Percentiles rank a stretch among this genome's conserved stretches.
phyloP scores from a whole-genome alignment of 768 basidiomycete genomes.

The Amanita molliuscula region DNA sequence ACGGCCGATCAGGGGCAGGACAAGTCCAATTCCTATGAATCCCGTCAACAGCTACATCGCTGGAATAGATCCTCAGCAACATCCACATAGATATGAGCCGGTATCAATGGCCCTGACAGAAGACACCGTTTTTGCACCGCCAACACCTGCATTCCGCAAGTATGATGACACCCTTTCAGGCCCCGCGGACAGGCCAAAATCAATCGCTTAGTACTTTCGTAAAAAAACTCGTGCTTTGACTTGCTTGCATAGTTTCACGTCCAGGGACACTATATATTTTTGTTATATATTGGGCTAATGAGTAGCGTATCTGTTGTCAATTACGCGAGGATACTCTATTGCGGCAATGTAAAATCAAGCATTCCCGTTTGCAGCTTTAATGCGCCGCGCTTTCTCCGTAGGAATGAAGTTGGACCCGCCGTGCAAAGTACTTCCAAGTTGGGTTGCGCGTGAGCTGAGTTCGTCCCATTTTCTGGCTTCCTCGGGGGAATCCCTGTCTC shows the following conservation, averaged over 20 bases:
- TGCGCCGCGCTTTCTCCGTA: not conserved
- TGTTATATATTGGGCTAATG: not conserved
- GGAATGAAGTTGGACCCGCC: not conserved
- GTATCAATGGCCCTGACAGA: conserved; percentile 61
- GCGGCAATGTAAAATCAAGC: conserved; percentile 1
- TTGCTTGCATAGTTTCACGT: not conserved
- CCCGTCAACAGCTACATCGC: conserved; percentile 31
- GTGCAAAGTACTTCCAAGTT: not conserved
- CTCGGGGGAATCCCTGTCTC: not conserved
- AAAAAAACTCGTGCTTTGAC: not conserved
- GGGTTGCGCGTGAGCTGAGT: not conserved
- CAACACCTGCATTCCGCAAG: conserved; percentile 46
- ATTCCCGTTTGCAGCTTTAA: not conserved
- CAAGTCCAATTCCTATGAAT: conserved; percentile 51
- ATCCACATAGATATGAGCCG: conserved; percentile 53
- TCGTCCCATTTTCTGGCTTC: conserved; percentile 1
- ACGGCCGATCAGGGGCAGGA: conserved; percentile 8
- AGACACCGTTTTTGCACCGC: conserved; percentile 43
- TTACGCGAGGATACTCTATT: not conserved
- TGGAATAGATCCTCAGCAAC: conserved; percentile 13
- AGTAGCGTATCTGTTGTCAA: not conserved
- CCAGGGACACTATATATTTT: conserved; percentile 2
- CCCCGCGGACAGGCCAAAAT: conserved; percentile 33
- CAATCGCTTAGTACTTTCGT: conserved; percentile 21
- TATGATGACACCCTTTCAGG: conserved; percentile 21